Evolutionary conservation across 2,329 filamentous ascomycete genomes (phyloP).

Genomic region (Geosmithia putterillii): DNA sequence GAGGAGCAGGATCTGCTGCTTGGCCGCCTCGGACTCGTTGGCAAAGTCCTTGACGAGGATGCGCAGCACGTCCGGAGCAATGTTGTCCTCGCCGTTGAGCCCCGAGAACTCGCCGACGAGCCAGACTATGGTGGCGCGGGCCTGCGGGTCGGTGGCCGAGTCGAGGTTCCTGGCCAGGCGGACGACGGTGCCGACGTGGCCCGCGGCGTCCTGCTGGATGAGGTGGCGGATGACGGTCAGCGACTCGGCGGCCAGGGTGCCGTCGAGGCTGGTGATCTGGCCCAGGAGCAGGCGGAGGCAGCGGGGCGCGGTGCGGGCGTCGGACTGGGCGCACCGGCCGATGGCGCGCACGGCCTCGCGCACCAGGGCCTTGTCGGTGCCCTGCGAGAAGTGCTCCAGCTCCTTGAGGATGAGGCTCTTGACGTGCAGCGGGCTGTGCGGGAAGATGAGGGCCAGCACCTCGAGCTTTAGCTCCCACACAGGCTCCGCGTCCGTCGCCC

Average conservation of each 20-base stretch:
- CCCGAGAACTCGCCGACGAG: slow-evolving; percentile 90
- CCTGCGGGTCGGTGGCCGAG: slow-evolving; percentile 73
- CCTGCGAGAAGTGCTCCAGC: slow-evolving; percentile 81
- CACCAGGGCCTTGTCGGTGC: slow-evolving; percentile 61
- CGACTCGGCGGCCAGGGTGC: slow-evolving; percentile 80
- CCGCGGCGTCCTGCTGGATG: slow-evolving; percentile 78
- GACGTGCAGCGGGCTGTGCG: slow-evolving; percentile 59
- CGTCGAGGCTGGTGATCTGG: slow-evolving; percentile 81
- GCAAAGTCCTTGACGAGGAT: slow-evolving; percentile 79
- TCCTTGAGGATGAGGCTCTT: slow-evolving; percentile 87
- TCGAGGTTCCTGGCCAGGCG: slow-evolving; percentile 85
- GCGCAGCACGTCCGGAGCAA: slow-evolving; percentile 82
- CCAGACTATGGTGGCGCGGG: slow-evolving; percentile 93
- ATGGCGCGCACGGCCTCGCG: slow-evolving; percentile 87
- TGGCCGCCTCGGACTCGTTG: slow-evolving; percentile 73
- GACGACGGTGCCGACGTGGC: slow-evolving; percentile 76
- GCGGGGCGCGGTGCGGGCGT: slow-evolving; percentile 56
- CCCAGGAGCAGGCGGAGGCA: slow-evolving; percentile 75
- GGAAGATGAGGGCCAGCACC: slow-evolving; percentile 80
- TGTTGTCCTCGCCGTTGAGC: slow-evolving; percentile 68
- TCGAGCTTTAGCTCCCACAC: slow-evolving; percentile 92
- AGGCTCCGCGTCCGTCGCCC: slow-evolving; percentile 62
- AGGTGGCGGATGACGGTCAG: slow-evolving; percentile 90
- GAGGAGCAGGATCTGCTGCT: slow-evolving; percentile 81
- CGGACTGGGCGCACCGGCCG: slow-evolving; percentile 79